These are phyloP conservation scores for Geum urbanum DNA, from an alignment of 306 rosid species.

Conservation along the genomic window DNA sequence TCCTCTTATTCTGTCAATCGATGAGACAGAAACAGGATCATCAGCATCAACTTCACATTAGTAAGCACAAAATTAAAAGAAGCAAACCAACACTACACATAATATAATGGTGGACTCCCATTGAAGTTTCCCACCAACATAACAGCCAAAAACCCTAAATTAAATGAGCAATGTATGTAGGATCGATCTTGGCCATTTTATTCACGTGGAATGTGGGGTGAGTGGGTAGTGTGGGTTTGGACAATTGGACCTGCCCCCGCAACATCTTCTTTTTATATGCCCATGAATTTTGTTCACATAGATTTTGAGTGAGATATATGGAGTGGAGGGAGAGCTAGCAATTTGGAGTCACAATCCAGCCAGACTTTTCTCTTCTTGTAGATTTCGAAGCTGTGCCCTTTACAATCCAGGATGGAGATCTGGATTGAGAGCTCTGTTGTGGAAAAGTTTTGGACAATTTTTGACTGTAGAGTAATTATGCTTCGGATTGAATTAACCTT, in stretches of 20 bases:
- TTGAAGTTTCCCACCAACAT: slow-evolving; percentile 16
- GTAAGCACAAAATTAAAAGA: neutral
- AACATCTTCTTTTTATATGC: neutral
- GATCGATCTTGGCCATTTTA: neutral
- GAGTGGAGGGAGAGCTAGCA: slow-evolving; percentile 1
- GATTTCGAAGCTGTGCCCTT: neutral
- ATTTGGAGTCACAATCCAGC: slow-evolving; percentile 15
- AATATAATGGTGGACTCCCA: slow-evolving; percentile 26
- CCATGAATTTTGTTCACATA: slow-evolving; percentile 1
- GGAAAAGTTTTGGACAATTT: neutral
- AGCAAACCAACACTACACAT: neutral
- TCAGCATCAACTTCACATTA: slow-evolving; percentile 8
- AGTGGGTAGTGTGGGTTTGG: slow-evolving; percentile 2
- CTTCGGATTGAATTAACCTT: neutral
- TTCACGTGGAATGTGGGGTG: slow-evolving; percentile 16
- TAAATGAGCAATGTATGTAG: neutral
- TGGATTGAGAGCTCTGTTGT: neutral
- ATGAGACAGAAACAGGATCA: neutral
- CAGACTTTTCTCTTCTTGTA: neutral
- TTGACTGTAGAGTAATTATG: neutral
- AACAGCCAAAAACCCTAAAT: slow-evolving; percentile 8
- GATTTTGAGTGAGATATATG: neutral
- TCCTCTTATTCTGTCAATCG: neutral
- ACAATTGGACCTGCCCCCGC: neutral
- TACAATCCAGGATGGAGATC: neutral